Evolutionary conservation across 495 filamentous ascomycete species (phyloP).

Genomic region (Tuber microsphaerosporum): DNA sequence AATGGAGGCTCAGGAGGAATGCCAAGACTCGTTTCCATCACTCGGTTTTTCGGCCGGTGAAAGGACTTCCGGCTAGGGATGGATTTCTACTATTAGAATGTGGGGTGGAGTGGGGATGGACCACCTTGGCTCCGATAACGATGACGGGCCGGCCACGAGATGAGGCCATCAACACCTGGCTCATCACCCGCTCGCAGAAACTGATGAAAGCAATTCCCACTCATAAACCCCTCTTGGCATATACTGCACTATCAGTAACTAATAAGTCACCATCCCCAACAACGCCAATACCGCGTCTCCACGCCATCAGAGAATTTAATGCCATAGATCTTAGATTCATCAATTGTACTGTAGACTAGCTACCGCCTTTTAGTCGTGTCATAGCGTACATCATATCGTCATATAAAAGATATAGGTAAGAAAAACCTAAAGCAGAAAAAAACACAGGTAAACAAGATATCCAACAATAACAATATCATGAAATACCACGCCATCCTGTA

Average conservation of each 20-base stretch:
- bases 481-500: not conserved
- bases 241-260: not conserved
- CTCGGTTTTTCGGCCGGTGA: not conserved
- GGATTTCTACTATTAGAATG: not conserved
- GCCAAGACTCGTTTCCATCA: not conserved
- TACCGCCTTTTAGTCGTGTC: not conserved
- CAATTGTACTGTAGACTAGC: not conserved
- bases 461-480: not conserved
- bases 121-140: not conserved
- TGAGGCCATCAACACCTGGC: not conserved
- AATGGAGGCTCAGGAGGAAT: not conserved
- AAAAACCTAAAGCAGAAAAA: not conserved
- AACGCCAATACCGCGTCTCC: not conserved
- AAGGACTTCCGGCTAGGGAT: not conserved
- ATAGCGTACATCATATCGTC: not conserved
- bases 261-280: not conserved
- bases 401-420: not conserved
- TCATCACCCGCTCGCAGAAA: not conserved
- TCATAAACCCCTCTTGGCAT: no score
- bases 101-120: not conserved
- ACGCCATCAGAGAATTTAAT: not conserved
- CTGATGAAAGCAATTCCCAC: not conserved
- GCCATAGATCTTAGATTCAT: not conserved
- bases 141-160: not conserved
- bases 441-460: not conserved